These are phyloP conservation scores for Conticribra weissflogii DNA, from an alignment of 108 stramenopile genomes.

Conservation along the genomic window DNA sequence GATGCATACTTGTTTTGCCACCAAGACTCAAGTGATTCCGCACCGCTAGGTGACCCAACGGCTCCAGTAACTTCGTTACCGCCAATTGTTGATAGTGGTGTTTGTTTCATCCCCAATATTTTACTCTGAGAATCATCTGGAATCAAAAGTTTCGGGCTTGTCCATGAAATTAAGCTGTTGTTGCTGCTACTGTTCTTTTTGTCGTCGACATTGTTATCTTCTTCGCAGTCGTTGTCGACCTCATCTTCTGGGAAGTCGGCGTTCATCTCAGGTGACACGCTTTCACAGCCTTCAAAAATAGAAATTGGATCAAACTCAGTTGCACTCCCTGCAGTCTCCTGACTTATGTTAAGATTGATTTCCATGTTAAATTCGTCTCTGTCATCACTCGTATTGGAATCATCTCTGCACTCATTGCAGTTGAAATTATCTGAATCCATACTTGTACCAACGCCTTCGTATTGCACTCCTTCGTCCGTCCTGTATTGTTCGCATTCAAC, in stretches of 20 bases:
- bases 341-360: slow-evolving; percentile 22
- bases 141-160: slow-evolving; percentile 5
- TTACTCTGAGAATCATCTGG: slow-evolving; percentile 1
- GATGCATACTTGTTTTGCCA: slow-evolving; percentile 46
- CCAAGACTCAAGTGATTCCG: slow-evolving; percentile 55
- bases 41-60: slow-evolving; percentile 34
- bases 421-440: slow-evolving; percentile 13
- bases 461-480: slow-evolving; percentile 8
- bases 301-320: slow-evolving; percentile 52
- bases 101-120: too few species aligned
- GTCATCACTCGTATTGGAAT: slow-evolving; percentile 1
- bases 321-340: slow-evolving; percentile 35
- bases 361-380: background rate
- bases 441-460: slow-evolving; percentile 32
- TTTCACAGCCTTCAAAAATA: slow-evolving; percentile 40
- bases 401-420: slow-evolving; percentile 31
- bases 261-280: slow-evolving; percentile 16
- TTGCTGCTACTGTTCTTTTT: too few species aligned
- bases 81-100: too few species aligned
- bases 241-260: slow-evolving; percentile 6
- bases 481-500: too few species aligned
- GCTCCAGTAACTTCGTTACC: too few species aligned
- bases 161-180: slow-evolving; percentile 20
- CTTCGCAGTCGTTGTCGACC: slow-evolving; percentile 5
- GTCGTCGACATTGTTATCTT: too few species aligned